Base-by-base conservation (phyloP, 495 filamentous ascomycete species). In the Neurospora sp. region DNA sequence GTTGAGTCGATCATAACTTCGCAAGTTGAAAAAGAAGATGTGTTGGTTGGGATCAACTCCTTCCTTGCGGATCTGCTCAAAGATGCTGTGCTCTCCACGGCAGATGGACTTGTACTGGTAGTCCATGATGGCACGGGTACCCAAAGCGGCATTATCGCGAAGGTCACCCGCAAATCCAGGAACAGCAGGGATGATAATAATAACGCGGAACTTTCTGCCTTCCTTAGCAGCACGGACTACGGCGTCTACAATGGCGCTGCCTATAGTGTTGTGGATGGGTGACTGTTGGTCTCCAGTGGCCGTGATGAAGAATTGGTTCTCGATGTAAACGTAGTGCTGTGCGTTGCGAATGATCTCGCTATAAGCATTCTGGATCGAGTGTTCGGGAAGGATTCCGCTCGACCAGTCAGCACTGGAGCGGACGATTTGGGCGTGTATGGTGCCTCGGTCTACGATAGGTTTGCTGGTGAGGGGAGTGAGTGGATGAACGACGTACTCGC, bases 221-320 rank as follows among this genome's bases (percentile, higher is more conserved):
- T 97, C 95, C 77, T 93, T 93, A 1, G 87, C 89, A 9, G 96
- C 95, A 68, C 87, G 85, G 9, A 97, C 88, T 40, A 92, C 91
- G 1, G 96, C 96, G 70, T 98, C 93, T 14, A 97, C 96, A 68
- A 99, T 97, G 10, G 96, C 89, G 14, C 84, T 84, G 8, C 96
- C 96, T 72, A 98, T 91, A 16, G 88, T 90, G 80, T 99, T 99
- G 78, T 93, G 89, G 68, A 98, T 89, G 2, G 94, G 95, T 0
- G 83, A 81, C 81, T 98, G 94, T 42, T 97, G 79, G 37, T 95
- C 91, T 14, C 95, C 94, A 1, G 95, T 98, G 10, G 95, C 94
- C 12, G 94, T 97, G 77, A 97, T 96, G 86, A 98, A 98, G 85
- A 98, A 97, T 75, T 98, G 95, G 76, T 98, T 98, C 81, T 98